Evolutionary conservation across 805 yeast species (phyloP).

Genomic region (Candida silvicultrix): DNA sequence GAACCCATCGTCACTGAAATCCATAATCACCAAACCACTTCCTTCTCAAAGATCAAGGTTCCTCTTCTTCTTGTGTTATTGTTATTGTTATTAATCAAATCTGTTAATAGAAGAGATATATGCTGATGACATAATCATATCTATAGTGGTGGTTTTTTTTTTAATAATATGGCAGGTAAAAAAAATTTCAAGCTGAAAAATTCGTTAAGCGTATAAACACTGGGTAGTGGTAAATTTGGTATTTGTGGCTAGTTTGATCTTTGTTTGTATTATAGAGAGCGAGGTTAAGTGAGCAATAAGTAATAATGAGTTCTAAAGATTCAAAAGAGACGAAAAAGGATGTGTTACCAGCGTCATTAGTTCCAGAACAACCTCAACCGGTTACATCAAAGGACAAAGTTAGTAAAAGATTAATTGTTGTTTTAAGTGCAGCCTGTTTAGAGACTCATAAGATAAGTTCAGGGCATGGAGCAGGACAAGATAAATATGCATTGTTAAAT

Average conservation of each 20-base stretch:
- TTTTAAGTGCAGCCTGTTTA: constrained; percentile 90
- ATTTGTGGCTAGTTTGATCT: background rate
- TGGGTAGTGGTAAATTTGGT: background rate
- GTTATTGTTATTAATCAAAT: no score
- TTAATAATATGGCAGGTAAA: background rate
- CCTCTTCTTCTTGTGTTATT: no score
- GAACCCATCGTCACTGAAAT: constrained; percentile 29
- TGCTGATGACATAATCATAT: background rate
- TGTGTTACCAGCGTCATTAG: constrained; percentile 61
- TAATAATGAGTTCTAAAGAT: constrained; percentile 4
- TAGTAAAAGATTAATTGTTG: constrained; percentile 86
- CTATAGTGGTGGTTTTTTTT: background rate
- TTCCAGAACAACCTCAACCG: constrained; percentile 82
- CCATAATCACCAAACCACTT: background rate
- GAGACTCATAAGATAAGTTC: constrained; percentile 90
- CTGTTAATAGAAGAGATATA: no score
- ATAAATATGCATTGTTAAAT: constrained; percentile 86
- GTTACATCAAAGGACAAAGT: constrained; percentile 79
- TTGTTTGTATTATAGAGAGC: no score
- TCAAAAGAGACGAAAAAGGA: constrained; percentile 13
- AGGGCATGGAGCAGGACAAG: constrained; percentile 67
- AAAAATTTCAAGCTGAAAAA: background rate
- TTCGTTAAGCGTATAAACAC: background rate
- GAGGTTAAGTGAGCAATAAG: no score
- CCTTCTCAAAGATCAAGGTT: background rate